Evolutionary conservation across 2,329 filamentous ascomycete species (phyloP).

Genomic region (Colletotrichum gloeosporioides): DNA sequence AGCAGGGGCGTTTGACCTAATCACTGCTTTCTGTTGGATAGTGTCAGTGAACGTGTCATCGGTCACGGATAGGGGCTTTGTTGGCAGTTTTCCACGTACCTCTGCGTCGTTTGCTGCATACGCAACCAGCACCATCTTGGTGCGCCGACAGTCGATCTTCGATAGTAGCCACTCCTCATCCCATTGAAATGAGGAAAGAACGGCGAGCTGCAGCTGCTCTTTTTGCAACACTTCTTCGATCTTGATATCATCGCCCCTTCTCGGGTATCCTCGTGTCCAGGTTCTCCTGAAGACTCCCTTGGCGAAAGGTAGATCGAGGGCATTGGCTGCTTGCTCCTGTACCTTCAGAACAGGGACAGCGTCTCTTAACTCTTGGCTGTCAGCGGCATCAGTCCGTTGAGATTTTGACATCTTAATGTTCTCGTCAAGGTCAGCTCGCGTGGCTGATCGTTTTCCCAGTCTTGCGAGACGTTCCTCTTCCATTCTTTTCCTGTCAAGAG

Average conservation of each 20-base stretch:
- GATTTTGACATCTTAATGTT: slow-evolving; percentile 24
- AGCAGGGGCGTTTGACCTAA: slow-evolving; percentile 53
- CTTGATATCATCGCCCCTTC: slow-evolving; percentile 76
- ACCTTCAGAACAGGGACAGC: background rate
- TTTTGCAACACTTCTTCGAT: slow-evolving; percentile 87
- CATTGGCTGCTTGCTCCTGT: background rate
- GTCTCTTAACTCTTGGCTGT: background rate
- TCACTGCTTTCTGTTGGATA: slow-evolving; percentile 48
- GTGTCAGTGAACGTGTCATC: background rate
- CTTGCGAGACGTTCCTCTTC: slow-evolving; percentile 82
- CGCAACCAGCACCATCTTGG: slow-evolving; percentile 67
- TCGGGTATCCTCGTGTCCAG: slow-evolving; percentile 68
- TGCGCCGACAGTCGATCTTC: slow-evolving; percentile 68
- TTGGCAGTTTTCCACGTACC: slow-evolving; percentile 40
- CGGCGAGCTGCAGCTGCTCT: slow-evolving; percentile 72
- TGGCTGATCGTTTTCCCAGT: slow-evolving; percentile 57
- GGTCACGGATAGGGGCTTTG: background rate
- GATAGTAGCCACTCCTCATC: slow-evolving; percentile 79
- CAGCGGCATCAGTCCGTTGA: background rate
- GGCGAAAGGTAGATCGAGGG: slow-evolving; percentile 44
- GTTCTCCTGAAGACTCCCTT: slow-evolving; percentile 81
- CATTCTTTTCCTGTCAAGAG: slow-evolving; percentile 81
- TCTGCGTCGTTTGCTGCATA: slow-evolving; percentile 58
- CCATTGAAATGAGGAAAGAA: slow-evolving; percentile 89
- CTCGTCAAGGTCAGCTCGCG: slow-evolving; percentile 10